Evolutionary conservation across 768 basidiomycete genomes (phyloP).

Genomic region (Kwoniella botswanensis): DNA sequence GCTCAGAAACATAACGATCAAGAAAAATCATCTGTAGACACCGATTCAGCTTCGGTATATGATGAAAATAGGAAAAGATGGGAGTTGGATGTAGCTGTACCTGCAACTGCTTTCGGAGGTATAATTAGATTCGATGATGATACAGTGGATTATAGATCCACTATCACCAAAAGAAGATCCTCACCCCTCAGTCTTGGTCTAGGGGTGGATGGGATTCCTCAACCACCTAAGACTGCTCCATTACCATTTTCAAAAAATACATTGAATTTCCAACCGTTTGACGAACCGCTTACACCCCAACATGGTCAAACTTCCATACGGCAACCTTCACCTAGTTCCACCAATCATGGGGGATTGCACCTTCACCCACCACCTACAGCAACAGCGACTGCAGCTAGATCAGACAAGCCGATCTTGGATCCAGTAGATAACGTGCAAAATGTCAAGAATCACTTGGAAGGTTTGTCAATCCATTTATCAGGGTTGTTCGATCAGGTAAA

Average conservation of each 20-base stretch:
- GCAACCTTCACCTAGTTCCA: neutral
- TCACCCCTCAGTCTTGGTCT: neutral
- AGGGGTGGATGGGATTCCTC: neutral
- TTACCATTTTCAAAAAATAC: neutral
- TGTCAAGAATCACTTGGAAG: conserved; percentile 27
- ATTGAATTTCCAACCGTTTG: conserved; percentile 19
- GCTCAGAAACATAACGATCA: conserved; percentile 17
- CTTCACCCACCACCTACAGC: conserved; percentile 12
- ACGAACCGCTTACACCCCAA: conserved; percentile 11
- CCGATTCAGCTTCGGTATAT: no score
- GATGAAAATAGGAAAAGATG: neutral
- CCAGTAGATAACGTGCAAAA: conserved; percentile 21
- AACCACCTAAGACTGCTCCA: conserved; percentile 21
- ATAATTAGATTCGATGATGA: neutral
- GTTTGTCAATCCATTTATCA: conserved; percentile 24
- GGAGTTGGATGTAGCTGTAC: conserved; percentile 3
- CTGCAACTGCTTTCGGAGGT: conserved; percentile 9
- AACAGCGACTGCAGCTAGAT: neutral
- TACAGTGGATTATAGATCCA: neutral
- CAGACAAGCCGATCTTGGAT: neutral
- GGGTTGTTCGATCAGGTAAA: conserved; percentile 27
- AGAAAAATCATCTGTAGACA: neutral
- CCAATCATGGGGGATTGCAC: neutral
- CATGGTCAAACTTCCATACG: conserved; percentile 5
- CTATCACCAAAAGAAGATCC: neutral